Evolutionary conservation across 2,329 filamentous ascomycete species (phyloP).

Genomic region (Monilinia fructigena): DNA sequence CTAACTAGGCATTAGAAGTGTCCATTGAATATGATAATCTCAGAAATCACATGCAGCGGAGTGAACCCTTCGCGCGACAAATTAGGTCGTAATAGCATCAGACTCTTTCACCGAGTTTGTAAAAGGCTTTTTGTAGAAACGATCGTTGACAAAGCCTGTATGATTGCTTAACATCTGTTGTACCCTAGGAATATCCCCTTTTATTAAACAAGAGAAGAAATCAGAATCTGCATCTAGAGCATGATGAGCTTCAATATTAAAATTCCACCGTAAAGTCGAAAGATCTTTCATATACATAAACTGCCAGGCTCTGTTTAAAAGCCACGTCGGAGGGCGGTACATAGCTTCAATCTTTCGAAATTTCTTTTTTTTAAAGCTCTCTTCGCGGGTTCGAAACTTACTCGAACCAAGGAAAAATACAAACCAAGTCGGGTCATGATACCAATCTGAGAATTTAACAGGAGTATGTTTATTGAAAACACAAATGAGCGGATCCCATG

Average conservation of each 20-base stretch:
- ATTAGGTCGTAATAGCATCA: not conserved
- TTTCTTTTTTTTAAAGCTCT: slow-evolving; percentile 9
- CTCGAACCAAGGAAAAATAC: slow-evolving; percentile 20
- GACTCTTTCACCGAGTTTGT: not conserved
- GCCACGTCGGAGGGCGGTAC: slow-evolving; percentile 22
- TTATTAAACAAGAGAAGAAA: not conserved
- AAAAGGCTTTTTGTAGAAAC: not conserved
- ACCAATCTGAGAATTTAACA: not conserved
- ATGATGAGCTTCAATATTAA: slow-evolving; percentile 19
- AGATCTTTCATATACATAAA: not conserved
- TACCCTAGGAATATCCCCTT: slow-evolving; percentile 18
- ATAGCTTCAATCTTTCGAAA: not conserved
- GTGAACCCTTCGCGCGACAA: not conserved
- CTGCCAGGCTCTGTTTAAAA: slow-evolving; percentile 18
- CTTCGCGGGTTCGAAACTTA: slow-evolving; percentile 7
- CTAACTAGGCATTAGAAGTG: not conserved
- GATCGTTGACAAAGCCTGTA: slow-evolving; percentile 19
- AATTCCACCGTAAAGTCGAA: slow-evolving; percentile 15
- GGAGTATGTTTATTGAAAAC: not conserved
- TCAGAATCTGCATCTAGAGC: not conserved
- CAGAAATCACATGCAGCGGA: slow-evolving; percentile 14
- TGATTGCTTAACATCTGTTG: slow-evolving; percentile 19
- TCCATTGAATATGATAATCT: not conserved
- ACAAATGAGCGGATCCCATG: too few species aligned
- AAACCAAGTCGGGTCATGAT: slow-evolving; percentile 15